Evolutionary conservation across 257 asterid genomes (phyloP), one percentile per base, ranked within the genome.

Genomic region (Nicotiana knightiana): DNA sequence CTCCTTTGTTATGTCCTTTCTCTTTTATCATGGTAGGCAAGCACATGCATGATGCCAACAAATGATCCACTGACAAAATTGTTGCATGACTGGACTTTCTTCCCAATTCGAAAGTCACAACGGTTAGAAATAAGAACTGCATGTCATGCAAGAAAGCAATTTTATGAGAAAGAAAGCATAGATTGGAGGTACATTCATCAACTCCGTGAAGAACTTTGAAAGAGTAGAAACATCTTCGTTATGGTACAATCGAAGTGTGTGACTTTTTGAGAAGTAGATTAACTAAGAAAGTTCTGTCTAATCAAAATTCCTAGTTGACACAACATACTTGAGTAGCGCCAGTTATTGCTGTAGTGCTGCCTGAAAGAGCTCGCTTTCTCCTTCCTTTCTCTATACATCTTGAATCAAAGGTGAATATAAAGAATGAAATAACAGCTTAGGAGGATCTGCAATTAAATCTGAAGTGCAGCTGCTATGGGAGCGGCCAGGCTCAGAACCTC

Each of bases 401-500:
- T 79, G 37, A 61, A 61, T 61, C 59, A 7, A 5, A 26, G 26
- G n/a, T 43, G 78, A 32, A 70, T n/a, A 26, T 12, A 39, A 70
- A 70, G 77, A 70, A 70, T 70, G 33, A 39, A 39, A 39, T 4
- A 37, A 68, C 13, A 37, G 78, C 18, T 15, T 26, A 9, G 58
- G n/a, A 35, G 13, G 13, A 63, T 70, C 82, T 58, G 58, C 59
- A 61, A 51, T 85, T 91, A 95, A 82, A 95, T 93, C 91, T 90
- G 97, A 70, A 95, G 98, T 7, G 94, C 88, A 57, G 99, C 87
- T 53, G 99, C 94, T 85, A 93, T 93, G 58, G 93, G 89, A 82
- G 93, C 97, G 33, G 98, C 93, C 21, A 95, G 97, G 87, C 97
- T 93, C 82, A 95, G 85, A 81, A 95, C 90, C 88, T 95, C 97